Conservation (phyloP, 2,329 filamentous ascomycete species). For the Curvularia verruculosa region DNA sequence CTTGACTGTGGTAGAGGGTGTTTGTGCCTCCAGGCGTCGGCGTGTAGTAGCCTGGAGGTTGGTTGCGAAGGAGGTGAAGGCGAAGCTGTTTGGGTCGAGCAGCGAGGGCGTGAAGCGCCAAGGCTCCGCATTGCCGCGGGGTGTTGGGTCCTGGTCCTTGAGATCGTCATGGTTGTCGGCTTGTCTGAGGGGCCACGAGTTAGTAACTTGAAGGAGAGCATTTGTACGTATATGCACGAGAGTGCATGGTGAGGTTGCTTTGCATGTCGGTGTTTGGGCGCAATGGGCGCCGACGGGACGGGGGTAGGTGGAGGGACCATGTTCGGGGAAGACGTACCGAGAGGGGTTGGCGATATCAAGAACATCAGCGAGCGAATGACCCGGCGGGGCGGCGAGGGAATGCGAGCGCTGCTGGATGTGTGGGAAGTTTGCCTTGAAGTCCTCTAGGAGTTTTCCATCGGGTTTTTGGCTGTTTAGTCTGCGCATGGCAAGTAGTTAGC, state of each 20-base stretch:
- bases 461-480: conserved; percentile 85
- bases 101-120: conserved; percentile 90
- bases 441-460: conserved; percentile 79
- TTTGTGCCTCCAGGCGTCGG: conserved; percentile 82
- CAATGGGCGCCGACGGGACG: conserved; percentile 9
- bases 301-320: conserved; percentile 1
- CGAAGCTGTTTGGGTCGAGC: conserved; percentile 82
- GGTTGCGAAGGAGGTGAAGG: conserved; percentile 78
- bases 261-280: conserved; percentile 10
- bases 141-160: conserved; percentile 83
- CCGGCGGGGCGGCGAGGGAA: conserved; percentile 49
- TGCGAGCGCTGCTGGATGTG: conserved; percentile 62
- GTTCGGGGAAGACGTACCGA: conserved; percentile 49
- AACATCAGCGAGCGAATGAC: conserved; percentile 55
- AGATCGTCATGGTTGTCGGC: conserved; percentile 57
- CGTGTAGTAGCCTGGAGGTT: conserved; percentile 83
- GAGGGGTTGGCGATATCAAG: conserved; percentile 53
- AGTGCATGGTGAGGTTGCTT: not conserved
- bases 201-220: conserved; percentile 1
- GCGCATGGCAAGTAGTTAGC: conserved; percentile 10
- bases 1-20: conserved; percentile 80
- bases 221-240: no score
- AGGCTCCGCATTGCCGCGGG: conserved; percentile 76
- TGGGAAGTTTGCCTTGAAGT: conserved; percentile 83
- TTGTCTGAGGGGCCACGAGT: conserved; percentile 43